These are phyloP conservation scores for Zopfia rhizophila DNA, from an alignment of 2,329 filamentous ascomycete species.

Conservation along the genomic window DNA sequence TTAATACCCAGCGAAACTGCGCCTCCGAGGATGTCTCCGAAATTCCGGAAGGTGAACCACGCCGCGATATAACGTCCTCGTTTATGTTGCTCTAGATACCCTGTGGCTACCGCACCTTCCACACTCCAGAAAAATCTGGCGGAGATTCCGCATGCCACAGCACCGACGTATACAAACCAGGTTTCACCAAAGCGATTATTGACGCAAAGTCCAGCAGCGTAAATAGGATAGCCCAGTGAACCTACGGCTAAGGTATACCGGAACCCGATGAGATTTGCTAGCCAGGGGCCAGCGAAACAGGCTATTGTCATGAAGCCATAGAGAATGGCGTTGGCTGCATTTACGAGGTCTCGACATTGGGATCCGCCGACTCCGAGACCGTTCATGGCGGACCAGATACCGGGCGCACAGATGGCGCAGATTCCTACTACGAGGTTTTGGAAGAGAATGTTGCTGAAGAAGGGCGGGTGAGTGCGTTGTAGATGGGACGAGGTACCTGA, in stretches of 20 bases:
- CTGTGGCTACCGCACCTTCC: slow-evolving; percentile 50
- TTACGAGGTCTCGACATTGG: slow-evolving; percentile 55
- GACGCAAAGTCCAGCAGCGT: slow-evolving; percentile 29
- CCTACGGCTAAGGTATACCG: slow-evolving; percentile 33
- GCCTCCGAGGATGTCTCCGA: slow-evolving; percentile 63
- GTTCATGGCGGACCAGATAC: slow-evolving; percentile 58
- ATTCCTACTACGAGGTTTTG: slow-evolving; percentile 27
- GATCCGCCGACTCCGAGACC: slow-evolving; percentile 56
- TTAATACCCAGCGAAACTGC: slow-evolving; percentile 63
- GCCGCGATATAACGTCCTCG: slow-evolving; percentile 56
- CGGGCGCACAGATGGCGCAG: slow-evolving; percentile 27
- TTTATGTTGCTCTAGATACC: slow-evolving; percentile 56
- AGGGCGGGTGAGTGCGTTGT: slow-evolving; percentile 12
- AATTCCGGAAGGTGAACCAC: slow-evolving; percentile 64
- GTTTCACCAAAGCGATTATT: slow-evolving; percentile 29
- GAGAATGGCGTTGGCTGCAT: slow-evolving; percentile 59
- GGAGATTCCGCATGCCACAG: slow-evolving; percentile 34
- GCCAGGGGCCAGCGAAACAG: slow-evolving; percentile 54
- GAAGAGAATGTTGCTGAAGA: slow-evolving; percentile 25
- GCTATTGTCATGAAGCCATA: slow-evolving; percentile 59
- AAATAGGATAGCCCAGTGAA: slow-evolving; percentile 28
- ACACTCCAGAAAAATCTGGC: slow-evolving; percentile 52
- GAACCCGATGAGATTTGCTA: slow-evolving; percentile 58
- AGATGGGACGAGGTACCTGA: slow-evolving; percentile 1
- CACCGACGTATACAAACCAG: slow-evolving; percentile 35